Conservation (phyloP, 805 yeast genomes). For the Ogataea kodamae region DNA sequence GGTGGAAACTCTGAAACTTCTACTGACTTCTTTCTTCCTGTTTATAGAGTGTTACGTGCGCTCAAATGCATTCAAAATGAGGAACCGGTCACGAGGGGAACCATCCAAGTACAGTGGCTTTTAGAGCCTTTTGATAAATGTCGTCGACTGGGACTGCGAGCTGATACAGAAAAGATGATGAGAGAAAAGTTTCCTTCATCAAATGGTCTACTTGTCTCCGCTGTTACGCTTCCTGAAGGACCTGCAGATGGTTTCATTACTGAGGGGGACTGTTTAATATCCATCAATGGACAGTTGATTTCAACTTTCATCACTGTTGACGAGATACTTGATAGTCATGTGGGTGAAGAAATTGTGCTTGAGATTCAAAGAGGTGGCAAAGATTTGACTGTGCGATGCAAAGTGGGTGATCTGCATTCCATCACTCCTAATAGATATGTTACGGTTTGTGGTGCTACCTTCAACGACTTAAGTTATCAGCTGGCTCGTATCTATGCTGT, state of each 20-base stretch:
- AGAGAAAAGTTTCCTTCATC: constrained; percentile 66
- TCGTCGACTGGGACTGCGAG: constrained; percentile 75
- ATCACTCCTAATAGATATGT: constrained; percentile 82
- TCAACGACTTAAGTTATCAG: constrained; percentile 83
- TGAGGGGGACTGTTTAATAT: constrained; percentile 83
- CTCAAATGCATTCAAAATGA: constrained; percentile 63
- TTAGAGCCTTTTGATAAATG: constrained; percentile 89
- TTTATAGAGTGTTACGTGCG: constrained; percentile 79
- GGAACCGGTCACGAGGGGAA: constrained; percentile 74
- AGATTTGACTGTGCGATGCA: constrained; percentile 45
- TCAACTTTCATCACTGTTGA: constrained; percentile 78
- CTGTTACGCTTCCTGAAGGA: constrained; percentile 76
- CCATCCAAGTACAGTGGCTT: constrained; percentile 87
- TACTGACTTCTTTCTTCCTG: constrained; percentile 87
- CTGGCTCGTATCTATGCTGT: constrained; percentile 80
- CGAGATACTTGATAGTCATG: constrained; percentile 68
- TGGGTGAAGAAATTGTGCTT: constrained; percentile 55
- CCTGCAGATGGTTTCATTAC: constrained; percentile 70
- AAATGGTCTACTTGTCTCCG: constrained; percentile 81
- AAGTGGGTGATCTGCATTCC: constrained; percentile 71
- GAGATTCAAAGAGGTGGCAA: constrained; percentile 74
- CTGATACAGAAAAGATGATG: constrained; percentile 67
- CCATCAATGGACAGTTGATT: constrained; percentile 63
- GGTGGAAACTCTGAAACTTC: constrained; percentile 92
- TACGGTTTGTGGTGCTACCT: constrained; percentile 81